Conservation (phyloP, 768 basidiomycete species). For the Cystobasidiopsis lactophilus region DNA sequence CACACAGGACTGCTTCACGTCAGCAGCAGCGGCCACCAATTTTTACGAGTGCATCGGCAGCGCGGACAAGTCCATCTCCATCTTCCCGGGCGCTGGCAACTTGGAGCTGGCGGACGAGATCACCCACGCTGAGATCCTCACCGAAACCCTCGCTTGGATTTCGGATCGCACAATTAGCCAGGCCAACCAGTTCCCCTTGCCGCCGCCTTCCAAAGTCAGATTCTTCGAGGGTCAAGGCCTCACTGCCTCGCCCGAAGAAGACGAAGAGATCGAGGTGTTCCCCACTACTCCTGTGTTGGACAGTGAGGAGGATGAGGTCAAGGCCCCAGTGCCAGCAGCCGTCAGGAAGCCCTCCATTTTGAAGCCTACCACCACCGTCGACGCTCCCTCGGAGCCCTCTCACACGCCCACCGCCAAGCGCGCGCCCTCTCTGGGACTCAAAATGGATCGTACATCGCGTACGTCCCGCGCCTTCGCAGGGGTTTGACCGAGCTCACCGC, state of each 20-base stretch:
- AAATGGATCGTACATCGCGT: no score
- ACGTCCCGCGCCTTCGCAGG: no score
- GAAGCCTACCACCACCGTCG: no score
- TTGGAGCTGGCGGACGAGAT: background rate
- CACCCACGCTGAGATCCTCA: background rate
- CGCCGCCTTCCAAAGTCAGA: background rate
- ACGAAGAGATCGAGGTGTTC: background rate
- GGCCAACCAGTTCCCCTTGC: background rate
- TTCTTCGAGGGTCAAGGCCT: background rate
- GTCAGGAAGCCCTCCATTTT: no score
- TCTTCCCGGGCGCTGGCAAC: background rate
- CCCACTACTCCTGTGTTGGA: no score
- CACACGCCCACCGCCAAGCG: no score
- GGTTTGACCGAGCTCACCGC: no score
- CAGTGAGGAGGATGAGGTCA: no score
- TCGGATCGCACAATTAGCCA: background rate
- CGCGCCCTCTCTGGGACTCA: no score
- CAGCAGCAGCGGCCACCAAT: background rate
- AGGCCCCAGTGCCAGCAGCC: no score
- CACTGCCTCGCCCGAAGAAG: background rate
- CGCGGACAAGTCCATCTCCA: background rate
- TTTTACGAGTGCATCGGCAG: background rate
- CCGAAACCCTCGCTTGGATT: background rate
- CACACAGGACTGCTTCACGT: background rate
- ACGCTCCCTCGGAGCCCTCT: no score